Base-by-base conservation (phyloP, 2,329 filamentous ascomycete species). In the Ascochyta pisi region DNA sequence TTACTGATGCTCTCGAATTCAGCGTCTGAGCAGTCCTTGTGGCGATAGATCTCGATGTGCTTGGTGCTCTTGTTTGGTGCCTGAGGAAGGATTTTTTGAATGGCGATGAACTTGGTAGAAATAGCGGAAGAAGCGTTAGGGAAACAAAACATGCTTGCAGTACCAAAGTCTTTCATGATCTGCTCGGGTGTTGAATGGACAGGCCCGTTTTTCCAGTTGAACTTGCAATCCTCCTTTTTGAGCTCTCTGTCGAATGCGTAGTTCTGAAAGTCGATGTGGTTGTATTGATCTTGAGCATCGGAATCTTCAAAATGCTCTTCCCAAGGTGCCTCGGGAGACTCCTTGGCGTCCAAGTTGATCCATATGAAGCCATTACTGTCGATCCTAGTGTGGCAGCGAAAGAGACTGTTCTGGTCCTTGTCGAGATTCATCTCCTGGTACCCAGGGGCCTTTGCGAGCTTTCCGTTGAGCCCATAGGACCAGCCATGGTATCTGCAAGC, bases 11-110 rank as follows among this genome's bases (percentile, higher is more conserved):
- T 69, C 12, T 78, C 72, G 68, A 86, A 86, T 52, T 85, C 81
- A 16, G 80, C 79, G n/a, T 86, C 82, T 24, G 77, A 79, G 9
- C 83, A 81, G 63, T 82, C 74, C 63, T 83, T 84, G 78, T 86
- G 83, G 51, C 83, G 79, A 76, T 81, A 87, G 43, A 87, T 80
- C 66, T 87, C 83, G 67, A 86, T 37, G 26, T 54, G 51, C 9
- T 39, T 44, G 1, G n/a, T 44, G 8, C 44, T 49, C 26, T 34
- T 48, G 19, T 48, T 23, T 8, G 51, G 33, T 16, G 23, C 51
- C 19, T 34, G 39, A 3, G 51, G 39, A 10, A 54, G 6, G 2
- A 16, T 6, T 27, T 49, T 54, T 22, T 48, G 16, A 3, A 54
- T 43, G 10, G 10, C 51, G 22, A 54, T 22, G 22, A 39, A 39